phyloP scores from a whole-genome alignment of 768 basidiomycete genomes.

The Melanogaster broomeanus region DNA sequence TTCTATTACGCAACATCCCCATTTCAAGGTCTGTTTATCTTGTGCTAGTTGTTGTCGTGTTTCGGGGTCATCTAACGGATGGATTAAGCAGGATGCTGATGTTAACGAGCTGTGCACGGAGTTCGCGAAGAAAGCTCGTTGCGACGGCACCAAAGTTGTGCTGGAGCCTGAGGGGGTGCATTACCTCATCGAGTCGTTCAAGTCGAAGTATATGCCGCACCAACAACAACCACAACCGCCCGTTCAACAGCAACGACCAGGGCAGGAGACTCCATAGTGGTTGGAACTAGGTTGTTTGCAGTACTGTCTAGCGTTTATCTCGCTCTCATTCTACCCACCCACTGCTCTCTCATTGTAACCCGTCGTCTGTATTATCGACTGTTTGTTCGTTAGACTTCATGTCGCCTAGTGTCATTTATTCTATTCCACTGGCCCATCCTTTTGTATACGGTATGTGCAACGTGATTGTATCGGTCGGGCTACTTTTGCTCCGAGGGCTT shows the following conservation, averaged over 20 bases:
- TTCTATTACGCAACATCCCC: slow-evolving; percentile 70
- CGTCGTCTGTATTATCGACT: neutral
- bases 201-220: slow-evolving; percentile 25
- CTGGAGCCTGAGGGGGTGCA: slow-evolving; percentile 53
- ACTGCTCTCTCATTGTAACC: neutral
- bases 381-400: neutral
- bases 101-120: slow-evolving; percentile 78
- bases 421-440: neutral
- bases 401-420: neutral
- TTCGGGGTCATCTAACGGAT: slow-evolving; percentile 1
- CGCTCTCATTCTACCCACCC: neutral
- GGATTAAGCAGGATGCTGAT: slow-evolving; percentile 59
- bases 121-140: slow-evolving; percentile 79
- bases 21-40: slow-evolving; percentile 62
- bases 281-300: neutral
- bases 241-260: slow-evolving; percentile 1
- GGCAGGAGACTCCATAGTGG: slow-evolving; percentile 17
- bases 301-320: neutral
- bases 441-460: neutral
- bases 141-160: slow-evolving; percentile 84
- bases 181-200: slow-evolving; percentile 44
- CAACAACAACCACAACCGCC: slow-evolving; percentile 7
- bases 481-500: no score
- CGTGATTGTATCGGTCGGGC: neutral
- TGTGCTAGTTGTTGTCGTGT: slow-evolving; percentile 1